Conservation (phyloP, 1,139 yeast genomes). For the Fermentozyma sake region DNA sequence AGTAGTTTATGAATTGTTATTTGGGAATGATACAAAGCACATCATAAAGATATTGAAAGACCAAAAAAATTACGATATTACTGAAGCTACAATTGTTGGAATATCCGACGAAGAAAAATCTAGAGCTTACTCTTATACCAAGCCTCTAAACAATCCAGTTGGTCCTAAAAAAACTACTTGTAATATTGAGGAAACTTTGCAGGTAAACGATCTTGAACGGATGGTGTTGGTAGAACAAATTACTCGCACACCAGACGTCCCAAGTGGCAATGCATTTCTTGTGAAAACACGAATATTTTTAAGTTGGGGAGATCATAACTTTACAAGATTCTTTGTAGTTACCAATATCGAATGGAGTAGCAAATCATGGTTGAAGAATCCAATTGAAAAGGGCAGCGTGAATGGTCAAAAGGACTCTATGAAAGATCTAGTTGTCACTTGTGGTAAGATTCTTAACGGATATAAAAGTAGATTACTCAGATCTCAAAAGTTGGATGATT, state of each 20-base stretch:
- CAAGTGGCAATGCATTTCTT: conserved; percentile 1
- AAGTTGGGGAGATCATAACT: conserved; percentile 1
- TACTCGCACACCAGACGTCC: conserved; percentile 2
- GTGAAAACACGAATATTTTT: neutral
- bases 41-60: conserved; percentile 15
- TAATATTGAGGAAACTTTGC: conserved; percentile 1
- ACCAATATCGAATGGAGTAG: conserved; percentile 3
- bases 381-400: conserved; percentile 2
- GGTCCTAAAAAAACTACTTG: conserved; percentile 2
- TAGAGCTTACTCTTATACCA: conserved; percentile 1
- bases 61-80: conserved; percentile 2
- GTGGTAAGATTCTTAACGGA: no score
- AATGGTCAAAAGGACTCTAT: conserved; percentile 2
- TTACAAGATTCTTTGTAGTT: conserved; percentile 1
- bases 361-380: conserved; percentile 1
- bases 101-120: neutral
- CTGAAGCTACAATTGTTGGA: neutral
- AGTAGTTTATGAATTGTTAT: conserved; percentile 41
- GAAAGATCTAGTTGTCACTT: no score
- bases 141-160: conserved; percentile 1
- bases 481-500: no score
- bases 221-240: conserved; percentile 1
- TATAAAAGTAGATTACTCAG: no score
- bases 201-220: neutral
- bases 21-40: conserved; percentile 40